Evolutionary conservation across 1,139 yeast species (phyloP).

Genomic region (Debaryomyces subglobosus): DNA sequence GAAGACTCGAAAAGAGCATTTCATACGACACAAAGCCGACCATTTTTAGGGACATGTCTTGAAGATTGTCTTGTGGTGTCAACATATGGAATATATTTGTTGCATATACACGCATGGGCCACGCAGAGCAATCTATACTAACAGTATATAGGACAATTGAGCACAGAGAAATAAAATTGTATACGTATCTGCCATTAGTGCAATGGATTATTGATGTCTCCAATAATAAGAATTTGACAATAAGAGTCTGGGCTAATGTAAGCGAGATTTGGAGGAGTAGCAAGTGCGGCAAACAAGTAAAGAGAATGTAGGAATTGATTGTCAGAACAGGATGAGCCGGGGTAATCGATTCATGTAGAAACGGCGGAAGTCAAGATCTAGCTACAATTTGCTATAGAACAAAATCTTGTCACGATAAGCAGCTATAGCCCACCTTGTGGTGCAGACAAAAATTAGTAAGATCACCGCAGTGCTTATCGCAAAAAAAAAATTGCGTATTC

Average conservation of each 20-base stretch:
- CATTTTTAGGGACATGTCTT: background rate
- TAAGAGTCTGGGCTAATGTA: too few species aligned
- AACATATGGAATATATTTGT: background rate
- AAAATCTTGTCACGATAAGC: background rate
- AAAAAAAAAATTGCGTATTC: background rate
- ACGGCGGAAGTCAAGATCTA: background rate
- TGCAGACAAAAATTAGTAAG: background rate
- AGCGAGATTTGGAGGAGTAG: background rate
- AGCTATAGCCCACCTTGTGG: conserved; percentile 1
- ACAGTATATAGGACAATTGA: background rate
- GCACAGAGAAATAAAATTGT: background rate
- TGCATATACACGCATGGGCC: background rate
- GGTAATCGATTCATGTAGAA: background rate
- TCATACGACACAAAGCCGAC: background rate
- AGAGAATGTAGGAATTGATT: too few species aligned
- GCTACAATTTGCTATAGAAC: background rate
- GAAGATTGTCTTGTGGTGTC: background rate
- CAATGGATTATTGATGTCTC: background rate
- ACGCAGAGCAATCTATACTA: background rate
- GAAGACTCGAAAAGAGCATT: background rate
- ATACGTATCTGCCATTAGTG: background rate
- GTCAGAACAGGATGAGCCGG: too few species aligned
- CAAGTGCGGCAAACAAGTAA: background rate
- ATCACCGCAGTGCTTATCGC: conserved; percentile 1
- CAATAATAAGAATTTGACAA: background rate